Base-by-base conservation (phyloP, 2,329 filamentous ascomycete genomes). In the Plenodomus biglobosus region DNA sequence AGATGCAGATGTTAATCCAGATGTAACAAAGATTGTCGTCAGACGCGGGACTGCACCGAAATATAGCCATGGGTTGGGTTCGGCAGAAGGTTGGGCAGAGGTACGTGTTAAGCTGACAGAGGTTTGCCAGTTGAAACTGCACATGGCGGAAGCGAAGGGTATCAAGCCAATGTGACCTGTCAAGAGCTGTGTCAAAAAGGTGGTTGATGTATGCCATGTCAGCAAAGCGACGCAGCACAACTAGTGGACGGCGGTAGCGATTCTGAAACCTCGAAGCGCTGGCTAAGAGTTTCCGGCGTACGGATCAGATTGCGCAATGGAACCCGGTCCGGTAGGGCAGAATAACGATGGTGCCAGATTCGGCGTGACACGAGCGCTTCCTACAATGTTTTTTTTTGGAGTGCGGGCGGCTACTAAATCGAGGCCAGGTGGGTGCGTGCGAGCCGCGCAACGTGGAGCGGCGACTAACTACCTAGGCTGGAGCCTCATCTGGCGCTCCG, bases 401-500 rank as follows among this genome's bases (percentile, higher is more conserved):
- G 27, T 8, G 63, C 60, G 63, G 57, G 49, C 49, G 49, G 49
- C 45, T 42, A 44, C 44, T 45, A 49, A 34, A 42, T 38, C 44
- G 20, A 38, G 41, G 10, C 55, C 62, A 52, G 53, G 55, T 63
- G 62, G 53, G 55, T 63, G 62, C 27, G 27, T 61, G 58, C 61
- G 53, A 55, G 62, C 55, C 57, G 60, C 55, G 52, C 48, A 44
- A 54, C 44, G 50, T 42, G 48, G 38, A 38, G 39, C 48, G 50
- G 54, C 52, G 47, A 57, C 49, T 46, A n/a, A n/a, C n/a, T n/a
- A n/a, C n/a, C n/a, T n/a, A 48, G 53, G 50, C 56, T 54, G 61
- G 61, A 70, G 65, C 65, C 66, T 57, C 66, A 65, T 58, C 42
- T 41, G 57, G 65, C 64, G 55, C 56, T 51, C 55, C 45, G 40